phyloP scores from a whole-genome alignment of 352 stramenopile species.

The Phytopythium chamaehyphon region DNA sequence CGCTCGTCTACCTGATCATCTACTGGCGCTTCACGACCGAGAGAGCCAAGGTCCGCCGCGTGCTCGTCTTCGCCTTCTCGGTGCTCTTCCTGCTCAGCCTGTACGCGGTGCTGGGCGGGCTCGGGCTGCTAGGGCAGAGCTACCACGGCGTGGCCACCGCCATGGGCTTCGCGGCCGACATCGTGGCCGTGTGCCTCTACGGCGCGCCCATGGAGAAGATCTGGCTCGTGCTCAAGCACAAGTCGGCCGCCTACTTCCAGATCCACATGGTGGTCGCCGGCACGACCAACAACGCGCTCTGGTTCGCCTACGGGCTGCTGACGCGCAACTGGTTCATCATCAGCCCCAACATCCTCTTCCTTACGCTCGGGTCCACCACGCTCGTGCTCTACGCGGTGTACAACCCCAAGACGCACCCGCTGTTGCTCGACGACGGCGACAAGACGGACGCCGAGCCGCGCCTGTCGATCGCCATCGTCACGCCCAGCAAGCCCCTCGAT shows the following conservation, averaged over 20 bases:
- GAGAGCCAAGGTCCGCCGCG: conserved; percentile 19
- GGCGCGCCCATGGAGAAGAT: conserved; percentile 36
- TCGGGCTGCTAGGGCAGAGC: conserved; percentile 27
- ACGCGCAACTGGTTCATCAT: conserved; percentile 34
- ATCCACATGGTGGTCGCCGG: conserved; percentile 46
- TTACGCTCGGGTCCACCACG: conserved; percentile 23
- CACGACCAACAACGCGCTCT: conserved; percentile 40
- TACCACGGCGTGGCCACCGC: conserved; percentile 17
- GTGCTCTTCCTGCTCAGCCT: conserved; percentile 24
- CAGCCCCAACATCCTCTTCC: conserved; percentile 25
- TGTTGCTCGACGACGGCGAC: conserved; percentile 9
- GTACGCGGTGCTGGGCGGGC: conserved; percentile 32
- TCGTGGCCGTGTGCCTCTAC: conserved; percentile 40
- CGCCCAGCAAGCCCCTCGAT: conserved; percentile 14
- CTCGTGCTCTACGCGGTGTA: conserved; percentile 25
- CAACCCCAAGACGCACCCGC: conserved; percentile 29
- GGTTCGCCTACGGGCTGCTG: conserved; percentile 26
- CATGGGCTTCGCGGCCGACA: conserved; percentile 22
- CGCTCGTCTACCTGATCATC: conserved; percentile 27
- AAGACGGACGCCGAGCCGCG: conserved; percentile 9
- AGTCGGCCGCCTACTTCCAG: conserved; percentile 45
- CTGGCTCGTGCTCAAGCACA: conserved; percentile 31
- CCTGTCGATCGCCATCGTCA: conserved; percentile 12
- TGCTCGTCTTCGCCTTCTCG: conserved; percentile 15
- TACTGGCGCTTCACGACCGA: conserved; percentile 31